phyloP scores from a whole-genome alignment of 2,329 filamentous ascomycete genomes.

The Fusarium newnesense region DNA sequence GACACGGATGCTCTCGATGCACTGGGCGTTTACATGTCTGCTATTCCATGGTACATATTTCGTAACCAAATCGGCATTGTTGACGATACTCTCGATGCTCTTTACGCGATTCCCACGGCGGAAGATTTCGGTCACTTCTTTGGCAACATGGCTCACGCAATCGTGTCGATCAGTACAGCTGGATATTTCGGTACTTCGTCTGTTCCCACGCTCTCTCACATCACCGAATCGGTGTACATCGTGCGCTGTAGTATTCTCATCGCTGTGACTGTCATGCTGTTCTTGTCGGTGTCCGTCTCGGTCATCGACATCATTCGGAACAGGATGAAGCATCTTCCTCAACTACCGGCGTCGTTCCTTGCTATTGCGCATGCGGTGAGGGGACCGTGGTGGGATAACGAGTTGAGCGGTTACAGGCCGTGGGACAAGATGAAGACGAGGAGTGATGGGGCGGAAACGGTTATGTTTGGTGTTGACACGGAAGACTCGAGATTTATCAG shows the following conservation, averaged over 20 bases:
- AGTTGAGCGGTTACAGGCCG: constrained; percentile 14
- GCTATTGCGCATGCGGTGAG: constrained; percentile 33
- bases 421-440: constrained; percentile 15
- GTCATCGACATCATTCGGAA: constrained; percentile 34
- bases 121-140: constrained; percentile 36
- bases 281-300: constrained; percentile 17
- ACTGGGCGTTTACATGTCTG: constrained; percentile 31
- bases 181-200: constrained; percentile 35
- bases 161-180: constrained; percentile 33
- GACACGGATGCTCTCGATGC: constrained; percentile 29
- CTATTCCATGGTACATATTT: constrained; percentile 39
- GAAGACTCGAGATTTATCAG: constrained; percentile 31
- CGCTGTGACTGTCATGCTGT: constrained; percentile 22
- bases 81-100: constrained; percentile 28
- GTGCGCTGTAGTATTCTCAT: constrained; percentile 34
- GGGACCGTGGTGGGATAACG: constrained; percentile 33
- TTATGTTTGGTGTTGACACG: constrained; percentile 37
- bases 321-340: constrained; percentile 20
- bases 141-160: constrained; percentile 36
- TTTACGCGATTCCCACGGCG: constrained; percentile 34
- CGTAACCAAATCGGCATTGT: constrained; percentile 23
- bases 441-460: constrained; percentile 10
- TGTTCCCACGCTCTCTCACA: constrained; percentile 5
- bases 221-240: constrained; percentile 31
- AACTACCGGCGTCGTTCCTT: constrained; percentile 31